A percentile compares a stretch with the other conserved stretches of the same genome.
These are phyloP conservation scores for Sclerotinia glacialis DNA, from an alignment of 2,329 filamentous ascomycete species.

Conservation along the genomic window DNA sequence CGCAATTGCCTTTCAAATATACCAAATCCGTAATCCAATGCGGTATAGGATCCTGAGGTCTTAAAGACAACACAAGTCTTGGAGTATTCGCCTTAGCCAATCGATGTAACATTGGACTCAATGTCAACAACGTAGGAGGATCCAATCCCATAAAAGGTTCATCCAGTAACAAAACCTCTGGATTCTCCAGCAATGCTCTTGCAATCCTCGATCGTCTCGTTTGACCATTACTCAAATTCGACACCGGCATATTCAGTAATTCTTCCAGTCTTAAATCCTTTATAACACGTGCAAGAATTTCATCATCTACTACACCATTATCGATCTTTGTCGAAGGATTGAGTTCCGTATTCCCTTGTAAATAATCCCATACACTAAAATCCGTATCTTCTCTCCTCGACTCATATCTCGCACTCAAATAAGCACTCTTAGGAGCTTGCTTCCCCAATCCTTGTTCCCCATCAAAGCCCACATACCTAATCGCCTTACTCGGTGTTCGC, in stretches of 20 bases:
- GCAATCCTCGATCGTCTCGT: constrained; percentile 84
- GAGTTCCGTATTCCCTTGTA: constrained; percentile 77
- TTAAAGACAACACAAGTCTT: constrained; percentile 70
- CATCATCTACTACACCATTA: constrained; percentile 49
- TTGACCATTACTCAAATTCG: constrained; percentile 92
- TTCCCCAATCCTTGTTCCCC: constrained; percentile 59
- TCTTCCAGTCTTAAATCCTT: constrained; percentile 64
- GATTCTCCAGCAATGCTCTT: constrained; percentile 73
- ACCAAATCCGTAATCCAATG: constrained; percentile 87
- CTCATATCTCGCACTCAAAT: constrained; percentile 88
- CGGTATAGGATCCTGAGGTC: constrained; percentile 83
- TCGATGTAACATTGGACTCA: constrained; percentile 68
- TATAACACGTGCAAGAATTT: constrained; percentile 61
- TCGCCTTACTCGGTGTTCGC: constrained; percentile 61
- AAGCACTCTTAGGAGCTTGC: constrained; percentile 66
- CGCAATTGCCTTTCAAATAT: constrained; percentile 65
- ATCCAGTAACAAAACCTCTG: constrained; percentile 81
- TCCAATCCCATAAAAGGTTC: constrained; percentile 97
- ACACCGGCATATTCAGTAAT: constrained; percentile 76
- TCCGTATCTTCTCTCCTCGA: constrained; percentile 82
- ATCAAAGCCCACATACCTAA: constrained; percentile 90
- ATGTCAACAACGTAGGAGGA: constrained; percentile 69
- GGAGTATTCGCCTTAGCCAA: constrained; percentile 67
- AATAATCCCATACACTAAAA: constrained; percentile 77
- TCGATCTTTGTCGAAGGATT: constrained; percentile 63